Base-by-base conservation (phyloP, 2,329 filamentous ascomycete genomes). In the Periconia digitata region DNA sequence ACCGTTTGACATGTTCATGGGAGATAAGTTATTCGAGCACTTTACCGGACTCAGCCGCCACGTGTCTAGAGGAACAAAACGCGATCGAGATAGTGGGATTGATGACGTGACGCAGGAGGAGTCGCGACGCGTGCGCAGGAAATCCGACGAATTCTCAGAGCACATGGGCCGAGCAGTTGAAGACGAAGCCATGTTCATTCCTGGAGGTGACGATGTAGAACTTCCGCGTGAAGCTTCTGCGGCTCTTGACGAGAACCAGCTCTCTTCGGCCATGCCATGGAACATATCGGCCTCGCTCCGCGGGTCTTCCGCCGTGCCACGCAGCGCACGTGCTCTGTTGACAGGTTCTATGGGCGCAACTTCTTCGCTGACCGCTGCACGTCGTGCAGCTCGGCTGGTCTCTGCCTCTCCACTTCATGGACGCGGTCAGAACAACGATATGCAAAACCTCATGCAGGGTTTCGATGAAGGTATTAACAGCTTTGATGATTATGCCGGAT, bases 261-360 rank as follows among this genome's bases (percentile, higher is more conserved):
- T 81, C 22, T 82, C 82, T 20, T 82, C 80, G 4, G 73, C 79
- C n/a, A 84, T 88, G 78, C 85, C 85, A 10, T 89, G 85, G 85
- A 88, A 88, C 54, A 72, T 80, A 38, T 81, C 76, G 7, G 76
- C 79, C 3, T 83, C 81, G 2, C 62, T 78, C 4, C 75, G 78
- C 44, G 78, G 78, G 44, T 84, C 82, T 34, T 74, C 69, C 22
- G 69, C 59, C 17, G 58, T 69, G 37, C 65, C 70, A 43, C 69
- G 67, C 17, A 75, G 73, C 44, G 69, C 64, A 24, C 76, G 72
- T 21, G 71, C 75, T 20, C 76, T 72, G 12, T 58, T 72, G 46
- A 56, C 64, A 24, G 66, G 69, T 21, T 72, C 70, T 40, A 58
- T 56, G 5, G 70, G 65, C 27, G 59, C 52, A 13, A 61, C 60